These are phyloP conservation scores for Corylus avellana DNA, from an alignment of 306 rosid species.

Conservation along the genomic window DNA sequence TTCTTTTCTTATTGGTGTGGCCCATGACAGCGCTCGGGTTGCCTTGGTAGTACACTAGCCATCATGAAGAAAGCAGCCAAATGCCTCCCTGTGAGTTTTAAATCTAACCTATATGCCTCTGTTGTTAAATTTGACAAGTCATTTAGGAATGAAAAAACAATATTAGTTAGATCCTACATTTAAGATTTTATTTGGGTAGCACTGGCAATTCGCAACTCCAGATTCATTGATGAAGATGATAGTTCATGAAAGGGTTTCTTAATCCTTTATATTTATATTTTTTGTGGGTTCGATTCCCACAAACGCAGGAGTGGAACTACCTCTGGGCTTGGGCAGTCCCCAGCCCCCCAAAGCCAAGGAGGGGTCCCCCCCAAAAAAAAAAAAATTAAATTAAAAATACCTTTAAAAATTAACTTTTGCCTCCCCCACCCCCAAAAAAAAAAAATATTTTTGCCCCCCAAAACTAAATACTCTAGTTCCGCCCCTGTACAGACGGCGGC, in stretches of 20 bases:
- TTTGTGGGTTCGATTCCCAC: too few relatives aligned
- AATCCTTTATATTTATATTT: not conserved
- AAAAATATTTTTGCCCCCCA: too few relatives aligned
- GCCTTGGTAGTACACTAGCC: constrained; percentile 86
- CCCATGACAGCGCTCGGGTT: constrained; percentile 68
- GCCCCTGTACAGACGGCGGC: too few relatives aligned
- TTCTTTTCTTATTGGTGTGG: constrained; percentile 8
- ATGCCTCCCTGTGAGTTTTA: constrained; percentile 70
- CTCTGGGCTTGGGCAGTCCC: too few relatives aligned
- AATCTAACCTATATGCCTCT: constrained; percentile 1
- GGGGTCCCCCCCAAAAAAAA: too few relatives aligned
- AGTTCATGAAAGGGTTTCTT: constrained; percentile 10
- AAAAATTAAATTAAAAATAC: too few relatives aligned
- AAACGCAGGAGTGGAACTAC: too few relatives aligned
- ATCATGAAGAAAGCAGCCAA: constrained; percentile 73
- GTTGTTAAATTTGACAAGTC: not conserved
- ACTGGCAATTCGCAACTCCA: not conserved
- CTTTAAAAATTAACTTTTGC: too few relatives aligned
- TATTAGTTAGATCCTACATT: not conserved
- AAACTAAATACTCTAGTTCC: too few relatives aligned
- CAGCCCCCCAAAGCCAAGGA: too few relatives aligned
- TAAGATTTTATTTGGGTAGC: not conserved
- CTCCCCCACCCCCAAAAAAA: too few relatives aligned
- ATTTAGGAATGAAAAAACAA: not conserved
- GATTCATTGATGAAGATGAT: constrained; percentile 3